Conservation (phyloP, 805 yeast genomes). For the Yarrowia sp. region DNA sequence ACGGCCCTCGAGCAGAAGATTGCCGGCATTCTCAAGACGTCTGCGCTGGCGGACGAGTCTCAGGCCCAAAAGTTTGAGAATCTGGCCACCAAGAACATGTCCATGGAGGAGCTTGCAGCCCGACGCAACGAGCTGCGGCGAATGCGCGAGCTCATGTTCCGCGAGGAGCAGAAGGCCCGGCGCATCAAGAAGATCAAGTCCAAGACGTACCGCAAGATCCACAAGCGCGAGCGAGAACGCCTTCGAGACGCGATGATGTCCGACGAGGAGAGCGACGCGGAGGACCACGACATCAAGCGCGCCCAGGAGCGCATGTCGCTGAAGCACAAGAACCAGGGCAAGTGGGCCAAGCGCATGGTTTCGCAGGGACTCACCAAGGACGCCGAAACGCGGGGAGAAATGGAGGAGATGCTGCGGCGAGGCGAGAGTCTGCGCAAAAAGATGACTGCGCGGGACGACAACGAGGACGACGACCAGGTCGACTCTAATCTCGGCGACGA, state of each 20-base stretch:
- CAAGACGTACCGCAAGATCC: slow-evolving; percentile 79
- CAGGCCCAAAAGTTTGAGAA: slow-evolving; percentile 85
- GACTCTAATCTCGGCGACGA: slow-evolving; percentile 44
- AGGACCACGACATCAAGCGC: slow-evolving; percentile 69
- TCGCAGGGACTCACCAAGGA: slow-evolving; percentile 90
- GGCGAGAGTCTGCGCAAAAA: slow-evolving; percentile 75
- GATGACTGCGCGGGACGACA: slow-evolving; percentile 63
- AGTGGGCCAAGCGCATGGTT: slow-evolving; percentile 89
- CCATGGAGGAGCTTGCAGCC: slow-evolving; percentile 73
- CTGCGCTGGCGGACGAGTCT: slow-evolving; percentile 67
- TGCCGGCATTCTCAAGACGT: slow-evolving; percentile 56
- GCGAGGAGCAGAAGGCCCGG: slow-evolving; percentile 88
- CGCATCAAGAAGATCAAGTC: slow-evolving; percentile 94
- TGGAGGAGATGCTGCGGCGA: slow-evolving; percentile 90
- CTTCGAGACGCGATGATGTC: slow-evolving; percentile 64
- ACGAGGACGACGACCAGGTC: slow-evolving; percentile 44
- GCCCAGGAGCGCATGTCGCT: slow-evolving; percentile 91
- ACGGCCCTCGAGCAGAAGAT: slow-evolving; percentile 66
- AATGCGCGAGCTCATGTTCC: slow-evolving; percentile 94
- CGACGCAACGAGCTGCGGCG: slow-evolving; percentile 79
- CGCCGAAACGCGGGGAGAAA: slow-evolving; percentile 74
- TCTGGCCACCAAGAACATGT: slow-evolving; percentile 73
- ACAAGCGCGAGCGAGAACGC: slow-evolving; percentile 76
- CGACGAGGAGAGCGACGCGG: slow-evolving; percentile 48
- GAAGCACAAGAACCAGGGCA: slow-evolving; percentile 81